These are phyloP conservation scores for Cinchona pubescens DNA, from an alignment of 257 asterid genomes.

Conservation along the genomic window DNA sequence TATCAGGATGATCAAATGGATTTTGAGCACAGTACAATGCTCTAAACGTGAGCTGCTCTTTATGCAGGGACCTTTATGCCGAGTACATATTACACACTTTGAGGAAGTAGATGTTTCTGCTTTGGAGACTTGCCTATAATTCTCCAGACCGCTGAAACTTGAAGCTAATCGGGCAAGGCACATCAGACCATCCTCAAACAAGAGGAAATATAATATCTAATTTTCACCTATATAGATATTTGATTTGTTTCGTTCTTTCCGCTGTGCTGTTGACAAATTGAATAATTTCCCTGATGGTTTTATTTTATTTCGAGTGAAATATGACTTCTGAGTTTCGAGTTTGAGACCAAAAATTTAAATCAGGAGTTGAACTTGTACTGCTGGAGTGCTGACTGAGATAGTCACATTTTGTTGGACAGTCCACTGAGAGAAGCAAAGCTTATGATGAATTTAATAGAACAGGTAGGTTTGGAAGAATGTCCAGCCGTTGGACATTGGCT, in stretches of 20 bases:
- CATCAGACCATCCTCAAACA: not conserved
- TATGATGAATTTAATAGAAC: not conserved
- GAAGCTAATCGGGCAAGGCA: not conserved
- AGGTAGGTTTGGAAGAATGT: not conserved
- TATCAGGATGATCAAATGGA: not conserved
- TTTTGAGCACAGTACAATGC: not conserved
- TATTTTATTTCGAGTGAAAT: not conserved
- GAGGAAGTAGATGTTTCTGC: slow-evolving; percentile 28
- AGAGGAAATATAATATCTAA: not conserved
- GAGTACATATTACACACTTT: slow-evolving; percentile 36
- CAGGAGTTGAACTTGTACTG: not conserved
- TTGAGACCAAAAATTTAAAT: not conserved
- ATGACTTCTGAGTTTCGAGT: not conserved
- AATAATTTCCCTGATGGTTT: not conserved
- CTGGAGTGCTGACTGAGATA: not conserved
- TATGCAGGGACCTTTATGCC: slow-evolving; percentile 42
- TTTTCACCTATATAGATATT: not conserved
- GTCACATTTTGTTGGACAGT: not conserved
- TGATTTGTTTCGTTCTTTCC: not conserved
- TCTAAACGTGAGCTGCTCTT: not conserved
- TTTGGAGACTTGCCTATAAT: not conserved
- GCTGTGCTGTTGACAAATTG: not conserved
- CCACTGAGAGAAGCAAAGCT: not conserved
- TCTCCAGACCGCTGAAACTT: not conserved
- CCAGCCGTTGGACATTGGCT: not conserved